Conservation (phyloP, 768 basidiomycete genomes). For the Cytidiella melzeri region DNA sequence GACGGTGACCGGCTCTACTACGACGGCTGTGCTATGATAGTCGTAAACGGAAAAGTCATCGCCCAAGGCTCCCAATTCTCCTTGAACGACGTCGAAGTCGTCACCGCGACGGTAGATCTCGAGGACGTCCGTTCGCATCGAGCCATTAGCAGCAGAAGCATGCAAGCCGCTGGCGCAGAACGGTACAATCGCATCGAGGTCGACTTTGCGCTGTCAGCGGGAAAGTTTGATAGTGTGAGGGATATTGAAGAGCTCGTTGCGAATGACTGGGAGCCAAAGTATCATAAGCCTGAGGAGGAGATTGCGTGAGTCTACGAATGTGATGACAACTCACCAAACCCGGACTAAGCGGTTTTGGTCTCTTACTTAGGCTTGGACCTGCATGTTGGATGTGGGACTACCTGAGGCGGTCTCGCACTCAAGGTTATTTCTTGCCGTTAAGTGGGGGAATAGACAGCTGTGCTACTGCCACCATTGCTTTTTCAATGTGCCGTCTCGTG, state of each 20-base stretch:
- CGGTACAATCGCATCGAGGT: slow-evolving; percentile 81
- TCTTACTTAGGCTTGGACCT: slow-evolving; percentile 71
- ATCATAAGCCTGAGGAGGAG: slow-evolving; percentile 91
- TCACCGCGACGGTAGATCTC: slow-evolving; percentile 94
- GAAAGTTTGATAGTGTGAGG: slow-evolving; percentile 59
- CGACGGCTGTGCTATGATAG: slow-evolving; percentile 95
- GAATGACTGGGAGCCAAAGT: slow-evolving; percentile 44
- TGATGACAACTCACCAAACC: too few species aligned
- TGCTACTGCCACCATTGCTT: slow-evolving; percentile 92
- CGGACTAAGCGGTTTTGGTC: background rate
- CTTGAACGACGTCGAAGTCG: slow-evolving; percentile 90
- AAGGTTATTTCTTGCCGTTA: slow-evolving; percentile 93
- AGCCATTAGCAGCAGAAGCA: slow-evolving; percentile 74
- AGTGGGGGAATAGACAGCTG: slow-evolving; percentile 98
- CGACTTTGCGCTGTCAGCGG: slow-evolving; percentile 71
- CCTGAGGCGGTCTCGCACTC: slow-evolving; percentile 84
- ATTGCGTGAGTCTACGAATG: slow-evolving; percentile 88
- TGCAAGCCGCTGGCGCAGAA: slow-evolving; percentile 78
- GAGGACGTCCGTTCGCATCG: slow-evolving; percentile 92
- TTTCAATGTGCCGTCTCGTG: slow-evolving; percentile 93
- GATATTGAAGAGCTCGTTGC: slow-evolving; percentile 22
- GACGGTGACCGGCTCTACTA: slow-evolving; percentile 98
- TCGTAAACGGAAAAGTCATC: slow-evolving; percentile 85
- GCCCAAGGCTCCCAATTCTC: slow-evolving; percentile 98
- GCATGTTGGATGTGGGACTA: slow-evolving; percentile 99